Evolutionary conservation across 78 protist species (phyloP).

Genomic region (Dictyostelium citrinum): DNA sequence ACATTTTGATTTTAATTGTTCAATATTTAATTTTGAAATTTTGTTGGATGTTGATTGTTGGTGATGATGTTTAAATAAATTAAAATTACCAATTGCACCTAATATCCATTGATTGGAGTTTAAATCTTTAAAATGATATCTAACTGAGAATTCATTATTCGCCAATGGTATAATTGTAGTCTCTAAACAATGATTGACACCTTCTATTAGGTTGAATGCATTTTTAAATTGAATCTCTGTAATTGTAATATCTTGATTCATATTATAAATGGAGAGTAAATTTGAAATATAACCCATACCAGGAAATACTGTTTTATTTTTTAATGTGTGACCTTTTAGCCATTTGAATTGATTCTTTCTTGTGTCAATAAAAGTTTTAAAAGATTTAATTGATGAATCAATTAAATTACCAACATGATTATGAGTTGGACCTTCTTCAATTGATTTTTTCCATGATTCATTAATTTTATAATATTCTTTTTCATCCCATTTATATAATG

Average conservation of each 20-base stretch:
- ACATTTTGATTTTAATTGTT: neutral
- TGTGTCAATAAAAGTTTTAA: neutral
- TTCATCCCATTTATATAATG: conserved; percentile 17
- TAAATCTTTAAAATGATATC: neutral
- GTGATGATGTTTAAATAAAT: neutral
- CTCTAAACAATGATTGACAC: neutral
- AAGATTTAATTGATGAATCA: neutral
- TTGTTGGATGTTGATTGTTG: no score
- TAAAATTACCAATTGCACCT: neutral
- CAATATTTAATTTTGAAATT: neutral
- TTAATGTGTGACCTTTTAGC: conserved; percentile 23
- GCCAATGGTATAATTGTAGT: neutral
- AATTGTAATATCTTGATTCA: conserved; percentile 9
- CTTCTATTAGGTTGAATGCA: neutral
- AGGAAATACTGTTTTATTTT: neutral
- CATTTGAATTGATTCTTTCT: neutral
- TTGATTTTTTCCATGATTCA: neutral
- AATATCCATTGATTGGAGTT: neutral
- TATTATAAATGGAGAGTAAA: no score
- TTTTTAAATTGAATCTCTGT: neutral
- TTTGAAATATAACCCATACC: conserved; percentile 17
- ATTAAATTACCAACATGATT: neutral
- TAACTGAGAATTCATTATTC: neutral
- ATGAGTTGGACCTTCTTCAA: neutral
- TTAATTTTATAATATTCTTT: neutral